Percentiles rank a stretch among this genome's conserved stretches.
phyloP scores from a whole-genome alignment of 169 alveolate species.

The Plasmodium vinckei region DNA sequence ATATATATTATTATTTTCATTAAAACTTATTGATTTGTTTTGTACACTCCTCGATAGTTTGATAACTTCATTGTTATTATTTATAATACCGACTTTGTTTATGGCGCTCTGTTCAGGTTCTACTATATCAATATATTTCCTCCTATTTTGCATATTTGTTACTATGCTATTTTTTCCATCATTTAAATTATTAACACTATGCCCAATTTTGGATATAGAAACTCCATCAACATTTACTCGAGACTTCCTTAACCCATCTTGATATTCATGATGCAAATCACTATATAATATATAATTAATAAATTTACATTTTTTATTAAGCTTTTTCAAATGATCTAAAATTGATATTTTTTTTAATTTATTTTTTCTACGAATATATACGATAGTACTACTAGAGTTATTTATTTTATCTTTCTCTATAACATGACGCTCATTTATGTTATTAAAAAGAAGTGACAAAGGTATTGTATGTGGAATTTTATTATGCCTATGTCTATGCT shows the following conservation, averaged over 20 bases:
- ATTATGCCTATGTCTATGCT: background rate
- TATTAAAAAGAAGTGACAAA: conserved; percentile 27
- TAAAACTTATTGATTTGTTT: background rate
- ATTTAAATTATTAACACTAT: background rate
- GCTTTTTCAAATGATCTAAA: conserved; percentile 45
- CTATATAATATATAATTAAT: conserved; percentile 40
- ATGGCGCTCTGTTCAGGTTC: background rate
- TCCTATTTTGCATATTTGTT: background rate
- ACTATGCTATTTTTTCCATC: background rate
- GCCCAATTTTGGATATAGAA: background rate
- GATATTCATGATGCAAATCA: conserved; percentile 9
- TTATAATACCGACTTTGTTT: background rate
- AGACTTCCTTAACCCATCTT: background rate
- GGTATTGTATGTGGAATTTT: conserved; percentile 53
- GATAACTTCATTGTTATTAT: background rate
- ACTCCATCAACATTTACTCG: background rate
- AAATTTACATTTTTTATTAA: conserved; percentile 50
- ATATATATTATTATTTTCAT: background rate
- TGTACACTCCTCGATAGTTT: background rate
- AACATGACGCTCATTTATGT: conserved; percentile 23
- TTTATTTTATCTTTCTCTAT: conserved; percentile 42
- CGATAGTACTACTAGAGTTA: conserved; percentile 23
- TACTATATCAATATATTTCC: background rate
- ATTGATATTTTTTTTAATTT: conserved; percentile 52
- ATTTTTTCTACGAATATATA: conserved; percentile 49